Evolutionary conservation across 352 stramenopile species (phyloP).

Genomic region (Lagenidium sp.): DNA sequence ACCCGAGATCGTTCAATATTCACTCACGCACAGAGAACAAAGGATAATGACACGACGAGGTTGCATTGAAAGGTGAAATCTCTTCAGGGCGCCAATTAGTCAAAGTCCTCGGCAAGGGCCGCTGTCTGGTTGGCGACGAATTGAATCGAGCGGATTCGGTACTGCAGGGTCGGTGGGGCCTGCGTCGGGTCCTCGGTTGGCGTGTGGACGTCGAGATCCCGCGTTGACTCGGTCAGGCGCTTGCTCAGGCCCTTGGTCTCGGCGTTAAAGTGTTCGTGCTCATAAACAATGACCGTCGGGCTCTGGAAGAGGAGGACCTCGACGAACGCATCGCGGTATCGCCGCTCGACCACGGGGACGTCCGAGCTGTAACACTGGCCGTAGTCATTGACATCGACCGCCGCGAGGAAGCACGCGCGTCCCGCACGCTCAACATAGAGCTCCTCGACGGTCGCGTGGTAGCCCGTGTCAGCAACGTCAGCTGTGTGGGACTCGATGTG

Average conservation of each 20-base stretch:
- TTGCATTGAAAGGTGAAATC: too few species aligned
- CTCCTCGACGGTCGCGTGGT: conserved; percentile 23
- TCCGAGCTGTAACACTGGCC: conserved; percentile 26
- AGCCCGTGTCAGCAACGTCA: conserved; percentile 18
- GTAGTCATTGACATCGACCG: conserved; percentile 7
- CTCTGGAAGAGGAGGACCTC: conserved; percentile 35
- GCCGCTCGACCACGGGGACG: conserved; percentile 13
- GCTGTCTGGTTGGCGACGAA: too few species aligned
- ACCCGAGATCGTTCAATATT: too few species aligned
- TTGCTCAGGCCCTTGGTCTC: conserved; percentile 16
- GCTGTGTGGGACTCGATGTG: conserved; percentile 19
- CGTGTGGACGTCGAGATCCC: conserved; percentile 13
- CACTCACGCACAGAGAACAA: too few species aligned
- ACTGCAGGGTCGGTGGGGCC: background rate
- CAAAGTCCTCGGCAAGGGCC: too few species aligned
- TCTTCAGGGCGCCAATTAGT: too few species aligned
- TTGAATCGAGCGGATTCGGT: conserved; percentile 2
- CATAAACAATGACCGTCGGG: conserved; percentile 31
- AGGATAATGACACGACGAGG: too few species aligned
- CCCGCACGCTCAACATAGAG: conserved; percentile 38
- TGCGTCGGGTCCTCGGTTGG: background rate
- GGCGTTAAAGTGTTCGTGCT: conserved; percentile 25
- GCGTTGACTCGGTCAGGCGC: conserved; percentile 23
- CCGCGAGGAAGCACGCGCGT: conserved; percentile 24
- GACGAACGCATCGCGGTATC: conserved; percentile 22